phyloP scores from a whole-genome alignment of 1,284 basidiomycete genomes.

The Erythrobasidium hasegawianum region DNA sequence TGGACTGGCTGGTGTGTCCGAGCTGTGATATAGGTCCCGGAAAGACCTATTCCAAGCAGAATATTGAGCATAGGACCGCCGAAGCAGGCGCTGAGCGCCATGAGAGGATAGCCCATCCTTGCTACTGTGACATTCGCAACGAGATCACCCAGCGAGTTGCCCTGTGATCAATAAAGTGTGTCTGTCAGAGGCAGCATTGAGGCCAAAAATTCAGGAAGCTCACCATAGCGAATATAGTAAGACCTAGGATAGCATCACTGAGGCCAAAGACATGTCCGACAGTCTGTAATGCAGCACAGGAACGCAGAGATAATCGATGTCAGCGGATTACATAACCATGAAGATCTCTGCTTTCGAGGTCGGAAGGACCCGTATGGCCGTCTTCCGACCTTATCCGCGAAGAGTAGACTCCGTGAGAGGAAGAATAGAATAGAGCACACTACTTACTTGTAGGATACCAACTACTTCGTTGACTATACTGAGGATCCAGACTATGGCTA shows the following conservation, averaged over 20 bases:
- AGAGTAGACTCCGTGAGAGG: not conserved
- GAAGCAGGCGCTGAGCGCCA: conserved; percentile 91
- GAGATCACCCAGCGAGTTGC: conserved; percentile 91
- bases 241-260: conserved; percentile 92
- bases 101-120: conserved; percentile 50
- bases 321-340: not conserved
- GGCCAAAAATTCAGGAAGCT: no score
- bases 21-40: conserved; percentile 67
- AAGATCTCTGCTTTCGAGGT: not conserved
- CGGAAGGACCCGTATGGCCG: conserved; percentile 4
- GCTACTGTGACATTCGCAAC: conserved; percentile 95
- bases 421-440: not conserved
- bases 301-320: not conserved
- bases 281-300: conserved; percentile 59
- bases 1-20: conserved; percentile 60
- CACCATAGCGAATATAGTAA: conserved; percentile 85
- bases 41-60: conserved; percentile 78
- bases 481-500: conserved; percentile 91
- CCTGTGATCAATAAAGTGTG: conserved; percentile 46
- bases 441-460: conserved; percentile 68
- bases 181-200: no score
- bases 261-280: conserved; percentile 90
- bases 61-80: conserved; percentile 96
- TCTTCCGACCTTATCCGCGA: not conserved
- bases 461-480: conserved; percentile 92